Base-by-base conservation (phyloP, 176 grass and related monocot genomes). In the Phoenix dactylifera region DNA sequence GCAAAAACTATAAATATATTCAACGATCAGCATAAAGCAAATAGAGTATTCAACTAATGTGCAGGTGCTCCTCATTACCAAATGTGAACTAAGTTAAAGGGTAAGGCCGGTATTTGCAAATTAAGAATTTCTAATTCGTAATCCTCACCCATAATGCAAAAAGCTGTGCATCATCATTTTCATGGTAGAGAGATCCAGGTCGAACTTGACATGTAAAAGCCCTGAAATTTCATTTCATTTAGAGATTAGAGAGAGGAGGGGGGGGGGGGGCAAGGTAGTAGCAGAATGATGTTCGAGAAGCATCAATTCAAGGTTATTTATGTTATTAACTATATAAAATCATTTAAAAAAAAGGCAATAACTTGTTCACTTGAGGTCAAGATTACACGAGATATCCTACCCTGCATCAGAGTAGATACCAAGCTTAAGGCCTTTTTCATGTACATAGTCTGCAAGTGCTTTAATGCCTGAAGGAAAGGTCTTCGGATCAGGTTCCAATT, bases 371-470 rank as follows among this genome's bases (percentile, higher is more conserved):
- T 44, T 44, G 35, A 44, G 35, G 1, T 44, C 35, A 10, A 44
- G 35, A 12, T 15, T 51, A 50, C 6, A 59, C 18, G 1, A 39
- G 50, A 56, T 49, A 26, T 30, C 67, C 50, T 85, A 96, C 87
- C 92, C 87, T 58, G 92, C 92, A 70, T 97, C 92, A 56, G 92
- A 97, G 26, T 97, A 96, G 24, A 96, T 90, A 55, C 92, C 92
- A 80, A 97, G 87, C 74, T 82, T 85, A 51, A 97, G 73, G 71
- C 87, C 77, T 77, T 88, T 97, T 62, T 70, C 67, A 58, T 91
- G 92, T 69, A 97, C 75, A 85, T 91, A 97, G 55, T 97, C 84
- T 44, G 92, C 75, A 77, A 97, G 69, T 60, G 69, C 83, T 76
- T 97, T 91, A 64, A 97, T 87, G 32, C 92, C 87, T 56, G 87